phyloP scores from a whole-genome alignment of 108 stramenopile genomes.

The Fistulifera pelliculosa region DNA sequence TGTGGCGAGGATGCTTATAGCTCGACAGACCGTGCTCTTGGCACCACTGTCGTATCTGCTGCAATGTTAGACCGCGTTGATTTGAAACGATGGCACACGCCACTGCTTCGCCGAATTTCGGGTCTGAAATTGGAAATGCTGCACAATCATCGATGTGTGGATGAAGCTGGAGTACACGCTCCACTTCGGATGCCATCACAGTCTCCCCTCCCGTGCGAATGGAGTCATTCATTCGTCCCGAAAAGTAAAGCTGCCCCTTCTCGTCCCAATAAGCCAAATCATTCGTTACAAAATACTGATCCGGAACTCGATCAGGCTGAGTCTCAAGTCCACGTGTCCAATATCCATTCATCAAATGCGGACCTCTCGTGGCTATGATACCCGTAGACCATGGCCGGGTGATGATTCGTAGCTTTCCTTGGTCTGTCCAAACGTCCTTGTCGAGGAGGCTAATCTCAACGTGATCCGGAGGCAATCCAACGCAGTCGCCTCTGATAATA shows the following conservation, averaged over 20 bases:
- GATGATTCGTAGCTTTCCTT: background rate
- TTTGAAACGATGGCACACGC: constrained; percentile 51
- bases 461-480: constrained; percentile 58
- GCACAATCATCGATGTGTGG: constrained; percentile 46
- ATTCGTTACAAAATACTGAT: constrained; percentile 54
- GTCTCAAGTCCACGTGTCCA: constrained; percentile 53
- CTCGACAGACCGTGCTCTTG: constrained; percentile 42
- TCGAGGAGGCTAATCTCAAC: constrained; percentile 35
- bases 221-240: constrained; percentile 68
- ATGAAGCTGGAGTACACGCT: constrained; percentile 47
- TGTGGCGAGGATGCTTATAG: constrained; percentile 57
- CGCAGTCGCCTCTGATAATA: constrained; percentile 43
- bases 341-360: constrained; percentile 88
- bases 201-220: constrained; percentile 91
- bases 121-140: constrained; percentile 63
- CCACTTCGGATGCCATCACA: constrained; percentile 81
- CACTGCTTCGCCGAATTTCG: constrained; percentile 68
- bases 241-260: constrained; percentile 50
- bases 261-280: constrained; percentile 67
- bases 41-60: constrained; percentile 35
- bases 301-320: constrained; percentile 9
- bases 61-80: background rate
- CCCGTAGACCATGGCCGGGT: constrained; percentile 24
- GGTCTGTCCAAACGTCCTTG: background rate
- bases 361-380: constrained; percentile 73